Evolutionary conservation across 352 stramenopile genomes (phyloP).

Genomic region (Thalassiosira livingstoniorum): DNA sequence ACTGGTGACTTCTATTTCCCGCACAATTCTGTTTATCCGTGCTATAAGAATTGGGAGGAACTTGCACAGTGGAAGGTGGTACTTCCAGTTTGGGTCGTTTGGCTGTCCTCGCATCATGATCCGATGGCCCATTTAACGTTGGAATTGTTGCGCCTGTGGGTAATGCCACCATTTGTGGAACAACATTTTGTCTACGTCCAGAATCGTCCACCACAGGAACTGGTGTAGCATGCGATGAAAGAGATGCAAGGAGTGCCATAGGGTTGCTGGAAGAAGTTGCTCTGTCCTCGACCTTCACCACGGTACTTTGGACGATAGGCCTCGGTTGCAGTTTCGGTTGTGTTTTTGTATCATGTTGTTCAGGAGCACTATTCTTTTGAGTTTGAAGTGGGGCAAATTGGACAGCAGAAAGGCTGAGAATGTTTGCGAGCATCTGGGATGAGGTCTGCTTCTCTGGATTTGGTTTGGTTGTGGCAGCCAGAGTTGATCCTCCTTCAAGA

Average conservation of each 20-base stretch:
- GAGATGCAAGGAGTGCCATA: constrained; percentile 57
- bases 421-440: too few species aligned
- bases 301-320: too few species aligned
- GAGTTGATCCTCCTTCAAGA: too few species aligned
- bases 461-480: too few species aligned
- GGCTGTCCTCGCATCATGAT: neutral
- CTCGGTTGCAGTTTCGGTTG: too few species aligned
- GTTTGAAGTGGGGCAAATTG: too few species aligned
- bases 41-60: neutral
- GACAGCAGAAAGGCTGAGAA: too few species aligned
- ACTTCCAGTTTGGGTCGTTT: constrained; percentile 14
- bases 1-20: constrained; percentile 27
- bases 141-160: too few species aligned
- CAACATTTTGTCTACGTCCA: neutral
- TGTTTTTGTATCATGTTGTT: too few species aligned
- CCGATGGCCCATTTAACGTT: neutral
- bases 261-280: constrained; percentile 32
- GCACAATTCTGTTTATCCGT: neutral
- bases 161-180: neutral
- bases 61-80: neutral
- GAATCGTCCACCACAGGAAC: constrained; percentile 32
- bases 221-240: constrained; percentile 52
- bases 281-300: too few species aligned
- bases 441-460: too few species aligned
- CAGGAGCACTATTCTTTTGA: too few species aligned